Evolutionary conservation across 2,329 filamentous ascomycete species (phyloP).

Genomic region (Emmonsia crescens): DNA sequence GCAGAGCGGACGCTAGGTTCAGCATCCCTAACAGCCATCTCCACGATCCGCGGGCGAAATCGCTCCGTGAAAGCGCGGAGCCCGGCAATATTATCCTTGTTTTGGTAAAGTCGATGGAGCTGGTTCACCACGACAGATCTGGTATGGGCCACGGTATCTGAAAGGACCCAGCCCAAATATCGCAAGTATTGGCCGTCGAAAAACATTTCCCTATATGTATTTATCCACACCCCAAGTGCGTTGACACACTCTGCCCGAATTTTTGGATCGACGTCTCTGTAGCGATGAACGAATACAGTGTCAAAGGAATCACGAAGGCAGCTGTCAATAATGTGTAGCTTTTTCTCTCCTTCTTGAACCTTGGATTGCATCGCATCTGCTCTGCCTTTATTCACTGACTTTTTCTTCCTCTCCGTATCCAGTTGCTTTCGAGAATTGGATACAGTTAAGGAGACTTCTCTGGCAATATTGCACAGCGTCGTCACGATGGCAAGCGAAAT

Average conservation of each 20-base stretch:
- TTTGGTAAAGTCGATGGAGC: conserved; percentile 65
- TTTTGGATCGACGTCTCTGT: conserved; percentile 82
- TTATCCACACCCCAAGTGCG: conserved; percentile 81
- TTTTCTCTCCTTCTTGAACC: conserved; percentile 58
- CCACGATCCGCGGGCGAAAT: conserved; percentile 75
- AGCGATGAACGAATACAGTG: conserved; percentile 87
- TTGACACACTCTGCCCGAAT: conserved; percentile 83
- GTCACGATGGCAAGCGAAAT: conserved; percentile 70
- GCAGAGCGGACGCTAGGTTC: conserved; percentile 70
- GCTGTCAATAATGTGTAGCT: conserved; percentile 57
- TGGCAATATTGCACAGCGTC: conserved; percentile 62
- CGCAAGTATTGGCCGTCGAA: conserved; percentile 83
- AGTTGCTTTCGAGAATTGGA: conserved; percentile 68
- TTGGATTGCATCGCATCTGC: conserved; percentile 62
- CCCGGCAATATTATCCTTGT: conserved; percentile 62
- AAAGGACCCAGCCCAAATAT: conserved; percentile 92
- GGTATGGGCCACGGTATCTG: conserved; percentile 63
- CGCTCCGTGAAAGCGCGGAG: conserved; percentile 88
- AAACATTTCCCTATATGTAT: conserved; percentile 71
- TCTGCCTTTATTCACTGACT: conserved; percentile 65
- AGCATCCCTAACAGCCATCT: conserved; percentile 80
- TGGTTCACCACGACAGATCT: conserved; percentile 81
- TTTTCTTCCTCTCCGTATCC: conserved; percentile 63
- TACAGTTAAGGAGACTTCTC: conserved; percentile 58
- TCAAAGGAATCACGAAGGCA: conserved; percentile 80